A percentile compares a stretch with the other conserved stretches of the same genome.
Evolutionary conservation across 1,284 basidiomycete species (phyloP).

Genomic region (Rhodotorula glutinis): DNA sequence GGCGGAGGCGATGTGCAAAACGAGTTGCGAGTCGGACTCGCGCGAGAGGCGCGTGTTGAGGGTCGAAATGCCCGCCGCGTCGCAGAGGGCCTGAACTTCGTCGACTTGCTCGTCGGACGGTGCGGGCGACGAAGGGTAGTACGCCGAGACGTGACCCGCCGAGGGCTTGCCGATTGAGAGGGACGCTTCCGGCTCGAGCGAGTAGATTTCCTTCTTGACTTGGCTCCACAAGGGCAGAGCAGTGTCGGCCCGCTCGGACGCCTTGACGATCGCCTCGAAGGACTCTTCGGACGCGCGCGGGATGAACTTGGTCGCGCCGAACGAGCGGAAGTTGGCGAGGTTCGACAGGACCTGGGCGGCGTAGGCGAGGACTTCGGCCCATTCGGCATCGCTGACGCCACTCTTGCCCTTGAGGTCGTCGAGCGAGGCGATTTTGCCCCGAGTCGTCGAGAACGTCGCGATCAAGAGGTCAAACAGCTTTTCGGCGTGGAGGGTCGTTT

Average conservation of each 20-base stretch:
- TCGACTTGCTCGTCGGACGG: constrained; percentile 71
- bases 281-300: constrained; percentile 62
- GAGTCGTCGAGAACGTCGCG: constrained; percentile 24
- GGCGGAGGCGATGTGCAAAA: constrained; percentile 68
- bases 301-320: constrained; percentile 77
- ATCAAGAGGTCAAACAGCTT: constrained; percentile 37
- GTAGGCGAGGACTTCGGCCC: constrained; percentile 67
- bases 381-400: constrained; percentile 59
- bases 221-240: constrained; percentile 63
- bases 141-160: constrained; percentile 72
- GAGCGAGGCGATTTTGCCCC: constrained; percentile 56
- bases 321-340: constrained; percentile 49
- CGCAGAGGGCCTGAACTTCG: constrained; percentile 66
- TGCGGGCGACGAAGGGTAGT: constrained; percentile 65
- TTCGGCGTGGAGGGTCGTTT: constrained; percentile 59
- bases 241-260: constrained; percentile 58
- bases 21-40: constrained; percentile 57
- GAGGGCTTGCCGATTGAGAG: constrained; percentile 73
- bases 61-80: constrained; percentile 66
- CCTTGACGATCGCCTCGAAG: constrained; percentile 63
- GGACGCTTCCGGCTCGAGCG: constrained; percentile 59
- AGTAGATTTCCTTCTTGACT: constrained; percentile 71
- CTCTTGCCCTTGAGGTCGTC: constrained; percentile 54
- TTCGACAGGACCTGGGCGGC: constrained; percentile 70
- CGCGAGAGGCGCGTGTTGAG: constrained; percentile 76